Base-by-base conservation (phyloP, 306 rosid genomes). In the Malus sieversii region DNA sequence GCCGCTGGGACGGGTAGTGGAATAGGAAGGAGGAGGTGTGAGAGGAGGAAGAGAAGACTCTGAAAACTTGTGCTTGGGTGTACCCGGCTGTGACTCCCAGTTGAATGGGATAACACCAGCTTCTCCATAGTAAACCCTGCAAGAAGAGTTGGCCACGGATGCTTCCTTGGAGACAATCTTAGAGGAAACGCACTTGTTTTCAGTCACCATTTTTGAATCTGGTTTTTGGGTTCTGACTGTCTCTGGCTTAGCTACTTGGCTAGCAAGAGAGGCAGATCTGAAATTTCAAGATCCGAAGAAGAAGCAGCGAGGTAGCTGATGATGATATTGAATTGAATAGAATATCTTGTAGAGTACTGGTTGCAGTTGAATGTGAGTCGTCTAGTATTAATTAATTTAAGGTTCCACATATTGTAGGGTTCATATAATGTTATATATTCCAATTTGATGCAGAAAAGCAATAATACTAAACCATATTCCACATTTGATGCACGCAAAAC, bases 81-180 rank as follows among this genome's bases (percentile, higher is more conserved):
- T 88, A 3, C 92, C 92, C 3, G 92, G 92, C 42, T 74, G 86
- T 5, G 92, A 85, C 74, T 88, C 92, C 92, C 92, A 88, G 70
- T 40, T 64, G 86, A 88, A 88, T 1, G 92, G 92, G 38, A 88
- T 58, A 0, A 88, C 77, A 27, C 84, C 87, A 3, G 86, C 81
- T 48, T 83, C 85, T 13, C 92, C 92, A 57, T 88, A 85, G 84
- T 88, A 88, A 44, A 88, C 86, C 59, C 88, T 45, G 77, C 73
- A 77, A 72, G 92, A 85, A 11, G 88, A 70, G 79, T 82, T 88
- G 4, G 74, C 72, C 75, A 3, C 30, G 59, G 91, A 83, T 2
- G 77, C 86, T 18, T 87, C 89, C 62, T 83, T 85, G 59, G 89
- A 77, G 23, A 83, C 9, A 25, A 71, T 72, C 66, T 77, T 80